These are phyloP conservation scores for Neurospora africana DNA, from an alignment of 495 filamentous ascomycete species.

Conservation along the genomic window DNA sequence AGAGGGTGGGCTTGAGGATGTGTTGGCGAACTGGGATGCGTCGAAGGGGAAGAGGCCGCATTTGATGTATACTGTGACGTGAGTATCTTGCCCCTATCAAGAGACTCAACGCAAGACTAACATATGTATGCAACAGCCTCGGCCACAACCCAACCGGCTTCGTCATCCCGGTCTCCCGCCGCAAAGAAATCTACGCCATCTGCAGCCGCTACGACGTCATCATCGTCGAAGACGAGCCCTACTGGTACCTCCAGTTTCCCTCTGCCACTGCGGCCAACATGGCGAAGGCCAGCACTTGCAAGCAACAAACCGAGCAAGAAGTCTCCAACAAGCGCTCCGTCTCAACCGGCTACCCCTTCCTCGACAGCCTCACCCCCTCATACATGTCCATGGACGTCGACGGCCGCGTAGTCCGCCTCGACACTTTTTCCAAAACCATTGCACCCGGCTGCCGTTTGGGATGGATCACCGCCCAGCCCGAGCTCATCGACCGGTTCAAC, in stretches of 20 bases:
- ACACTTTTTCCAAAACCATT: constrained; percentile 78
- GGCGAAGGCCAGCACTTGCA: background rate
- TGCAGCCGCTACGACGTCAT: constrained; percentile 81
- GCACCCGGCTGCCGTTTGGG: constrained; percentile 70
- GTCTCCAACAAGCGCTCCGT: constrained; percentile 23
- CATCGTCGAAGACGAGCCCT: constrained; percentile 91
- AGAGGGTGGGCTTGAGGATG: constrained; percentile 61
- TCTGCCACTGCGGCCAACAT: constrained; percentile 39
- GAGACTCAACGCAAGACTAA: background rate
- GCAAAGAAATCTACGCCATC: constrained; percentile 67
- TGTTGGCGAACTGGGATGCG: constrained; percentile 72
- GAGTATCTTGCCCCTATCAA: constrained; percentile 27
- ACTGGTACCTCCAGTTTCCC: constrained; percentile 90
- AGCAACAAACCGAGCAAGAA: background rate
- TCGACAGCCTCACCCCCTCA: constrained; percentile 75
- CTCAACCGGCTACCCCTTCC: constrained; percentile 63
- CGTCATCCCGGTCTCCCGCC: constrained; percentile 55
- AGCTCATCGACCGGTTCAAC: constrained; percentile 59
- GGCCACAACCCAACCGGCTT: constrained; percentile 87
- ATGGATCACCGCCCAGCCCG: constrained; percentile 77
- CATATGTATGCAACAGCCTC: constrained; percentile 41
- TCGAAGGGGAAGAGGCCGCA: constrained; percentile 64
- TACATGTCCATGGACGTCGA: constrained; percentile 64
- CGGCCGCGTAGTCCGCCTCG: constrained; percentile 75
- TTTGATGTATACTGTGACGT: constrained; percentile 86